Evolutionary conservation across 2,329 filamentous ascomycete species (phyloP), one percentile per base, ranked within the genome.

Genomic region (Pestalotiopsis sp.): DNA sequence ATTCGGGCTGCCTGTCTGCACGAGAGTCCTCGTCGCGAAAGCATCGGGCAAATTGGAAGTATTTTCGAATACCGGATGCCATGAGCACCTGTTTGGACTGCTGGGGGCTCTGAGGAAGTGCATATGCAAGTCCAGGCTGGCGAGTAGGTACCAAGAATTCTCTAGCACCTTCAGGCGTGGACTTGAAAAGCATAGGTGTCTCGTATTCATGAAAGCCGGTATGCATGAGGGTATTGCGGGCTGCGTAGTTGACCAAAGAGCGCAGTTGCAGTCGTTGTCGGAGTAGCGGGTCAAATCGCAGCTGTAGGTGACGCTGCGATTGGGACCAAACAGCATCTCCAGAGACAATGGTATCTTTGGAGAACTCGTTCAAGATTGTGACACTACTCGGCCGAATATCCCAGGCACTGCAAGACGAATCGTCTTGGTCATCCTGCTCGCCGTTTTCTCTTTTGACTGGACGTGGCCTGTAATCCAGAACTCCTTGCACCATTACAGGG

Each of bases 41-140:
- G 77, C 96, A 99, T 71, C 90, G 91, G 1, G 96, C 97, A 81
- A 98, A 94, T 75, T 99, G 96, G 79, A 92, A 97, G 78, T 99
- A 99, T 55, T 87, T 89, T 1, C 86, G 82, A 12, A 98, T 87
- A 0, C 95, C 95, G 70, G 93, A 92, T 0, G 94, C 93, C 94
- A 99, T 98, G 57, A 99, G 87, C 2, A 98, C 93, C 82, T 99
- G 96, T 82, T 99, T 99, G 78, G 98, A 99, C 79, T 99, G 96
- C 79, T 99, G 96, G 0, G 96, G 96, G 72, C 95, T 98, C 79
- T 99, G 97, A 0, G 95, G 95, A 23, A 99, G 84, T 9, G 96
- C 96, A 79, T 98, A 99, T 3, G 93, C 94, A 69, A 90, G 83
- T 0, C 93, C 94, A 1, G 85, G 86, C 45, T 86, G 88, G 36